Evolutionary conservation across 139 green algal species (phyloP).

Genomic region (Mychonastes homosphaera): DNA sequence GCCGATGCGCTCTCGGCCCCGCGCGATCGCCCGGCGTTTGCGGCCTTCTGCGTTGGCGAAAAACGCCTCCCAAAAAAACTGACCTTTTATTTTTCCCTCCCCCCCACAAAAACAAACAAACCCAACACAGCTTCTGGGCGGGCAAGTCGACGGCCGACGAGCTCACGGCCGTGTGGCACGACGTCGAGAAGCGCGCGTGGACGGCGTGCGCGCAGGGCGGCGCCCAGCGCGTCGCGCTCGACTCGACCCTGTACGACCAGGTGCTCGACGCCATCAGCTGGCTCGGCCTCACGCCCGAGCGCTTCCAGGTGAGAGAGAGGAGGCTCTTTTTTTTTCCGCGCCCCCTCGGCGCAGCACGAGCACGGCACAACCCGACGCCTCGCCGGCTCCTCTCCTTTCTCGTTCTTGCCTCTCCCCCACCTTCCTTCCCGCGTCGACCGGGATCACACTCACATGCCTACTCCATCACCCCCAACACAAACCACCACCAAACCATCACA

Average conservation of each 20-base stretch:
- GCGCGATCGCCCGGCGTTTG: background rate
- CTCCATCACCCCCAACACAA: background rate
- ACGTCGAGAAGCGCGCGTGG: slow-evolving; percentile 42
- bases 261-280: slow-evolving; percentile 68
- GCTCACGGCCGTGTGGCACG: slow-evolving; percentile 31
- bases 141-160: slow-evolving; percentile 27
- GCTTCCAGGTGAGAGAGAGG: slow-evolving; percentile 50
- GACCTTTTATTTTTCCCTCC: background rate
- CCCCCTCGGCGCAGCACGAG: background rate
- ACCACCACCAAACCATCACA: background rate
- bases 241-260: slow-evolving; percentile 82
- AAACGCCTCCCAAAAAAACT: background rate
- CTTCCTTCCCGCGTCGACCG: background rate
- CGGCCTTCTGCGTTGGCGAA: background rate
- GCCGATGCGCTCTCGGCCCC: no score
- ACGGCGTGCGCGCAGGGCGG: slow-evolving; percentile 38
- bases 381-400: background rate
- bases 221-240: slow-evolving; percentile 56
- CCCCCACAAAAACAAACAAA: background rate
- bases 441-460: background rate
- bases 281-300: slow-evolving; percentile 53
- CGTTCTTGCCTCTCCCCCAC: background rate
- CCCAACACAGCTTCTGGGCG: slow-evolving; percentile 56
- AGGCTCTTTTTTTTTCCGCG: background rate
- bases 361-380: background rate